Evolutionary conservation across 345 rosid genomes (phyloP).

Genomic region (Cardamine occulta): DNA sequence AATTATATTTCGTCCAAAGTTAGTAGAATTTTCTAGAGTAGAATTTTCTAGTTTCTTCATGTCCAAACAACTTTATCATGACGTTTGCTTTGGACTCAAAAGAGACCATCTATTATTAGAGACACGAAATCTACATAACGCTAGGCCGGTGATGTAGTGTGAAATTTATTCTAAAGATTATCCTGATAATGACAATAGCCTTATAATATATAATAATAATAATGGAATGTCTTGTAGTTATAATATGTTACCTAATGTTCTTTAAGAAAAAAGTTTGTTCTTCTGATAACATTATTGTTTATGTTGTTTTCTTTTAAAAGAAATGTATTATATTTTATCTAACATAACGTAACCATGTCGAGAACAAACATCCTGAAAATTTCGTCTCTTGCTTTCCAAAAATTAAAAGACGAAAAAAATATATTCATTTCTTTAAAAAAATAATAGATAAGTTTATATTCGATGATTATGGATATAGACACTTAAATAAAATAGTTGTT

Average conservation of each 20-base stretch:
- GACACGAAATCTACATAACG: constrained; percentile 26
- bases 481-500: not conserved
- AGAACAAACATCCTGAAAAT: constrained; percentile 2
- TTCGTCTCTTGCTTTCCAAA: not conserved
- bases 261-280: constrained; percentile 4
- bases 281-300: constrained; percentile 34
- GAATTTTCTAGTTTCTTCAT: constrained; percentile 20
- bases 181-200: constrained; percentile 18
- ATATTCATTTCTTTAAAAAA: not conserved
- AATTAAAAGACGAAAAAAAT: not conserved
- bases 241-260: constrained; percentile 38
- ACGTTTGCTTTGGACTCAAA: constrained; percentile 25
- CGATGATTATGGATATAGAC: not conserved
- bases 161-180: constrained; percentile 30
- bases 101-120: constrained; percentile 9
- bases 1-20: not conserved
- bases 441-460: not conserved
- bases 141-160: constrained; percentile 43
- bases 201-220: constrained; percentile 5
- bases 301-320: constrained; percentile 16
- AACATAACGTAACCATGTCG: not conserved
- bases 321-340: constrained; percentile 11
- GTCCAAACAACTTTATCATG: constrained; percentile 1
- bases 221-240: not conserved
- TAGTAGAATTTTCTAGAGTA: constrained; percentile 27